Conservation (phyloP, 352 stramenopile species). For the Poterioochromonas sp. region DNA sequence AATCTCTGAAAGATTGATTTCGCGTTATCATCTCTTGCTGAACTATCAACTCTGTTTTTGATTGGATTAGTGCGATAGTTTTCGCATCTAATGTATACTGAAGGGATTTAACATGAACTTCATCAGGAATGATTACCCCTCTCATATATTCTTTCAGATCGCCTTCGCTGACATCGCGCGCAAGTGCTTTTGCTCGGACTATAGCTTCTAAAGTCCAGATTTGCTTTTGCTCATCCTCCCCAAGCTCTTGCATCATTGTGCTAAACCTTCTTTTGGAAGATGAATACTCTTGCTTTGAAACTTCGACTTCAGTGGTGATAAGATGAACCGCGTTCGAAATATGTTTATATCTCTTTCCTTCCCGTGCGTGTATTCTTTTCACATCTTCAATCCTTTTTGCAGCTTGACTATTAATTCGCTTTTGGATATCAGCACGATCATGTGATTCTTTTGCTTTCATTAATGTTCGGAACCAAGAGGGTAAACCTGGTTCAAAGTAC, state of each 20-base stretch:
- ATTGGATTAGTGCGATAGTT: neutral
- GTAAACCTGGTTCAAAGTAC: slow-evolving; percentile 8
- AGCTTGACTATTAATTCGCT: neutral
- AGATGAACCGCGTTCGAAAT: neutral
- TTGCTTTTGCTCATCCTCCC: neutral
- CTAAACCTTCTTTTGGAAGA: neutral
- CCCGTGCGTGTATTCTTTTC: neutral
- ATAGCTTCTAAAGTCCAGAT: neutral
- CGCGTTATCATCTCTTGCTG: neutral
- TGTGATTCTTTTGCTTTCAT: neutral
- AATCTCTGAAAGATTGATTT: neutral
- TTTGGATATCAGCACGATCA: neutral
- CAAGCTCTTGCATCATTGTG: neutral
- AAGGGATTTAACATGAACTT: neutral
- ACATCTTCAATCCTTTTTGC: neutral
- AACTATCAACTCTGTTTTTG: neutral
- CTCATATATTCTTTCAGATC: neutral
- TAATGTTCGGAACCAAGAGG: neutral
- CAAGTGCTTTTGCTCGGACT: neutral
- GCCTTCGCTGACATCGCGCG: neutral
- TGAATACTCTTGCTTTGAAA: neutral
- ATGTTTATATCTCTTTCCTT: slow-evolving; percentile 8
- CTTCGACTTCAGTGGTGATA: neutral
- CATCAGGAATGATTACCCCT: neutral
- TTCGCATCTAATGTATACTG: neutral